Conservation (phyloP, 768 basidiomycete genomes). For the Mycena capillaripes region DNA sequence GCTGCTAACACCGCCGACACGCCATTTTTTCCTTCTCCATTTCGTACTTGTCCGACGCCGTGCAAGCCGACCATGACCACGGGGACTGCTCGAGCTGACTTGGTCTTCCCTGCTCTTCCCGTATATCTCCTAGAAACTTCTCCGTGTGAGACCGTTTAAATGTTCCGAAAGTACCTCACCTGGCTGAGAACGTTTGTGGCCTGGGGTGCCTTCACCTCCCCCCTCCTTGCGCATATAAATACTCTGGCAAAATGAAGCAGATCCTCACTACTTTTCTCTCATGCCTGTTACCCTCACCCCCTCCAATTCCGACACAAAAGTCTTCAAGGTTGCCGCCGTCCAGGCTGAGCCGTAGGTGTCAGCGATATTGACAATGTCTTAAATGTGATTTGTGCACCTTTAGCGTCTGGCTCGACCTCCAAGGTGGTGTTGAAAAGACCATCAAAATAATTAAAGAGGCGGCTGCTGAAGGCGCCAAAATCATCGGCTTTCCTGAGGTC, state of each 20-base stretch:
- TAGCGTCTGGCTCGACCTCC: constrained; percentile 45
- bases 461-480: constrained; percentile 44
- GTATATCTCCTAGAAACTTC: background rate
- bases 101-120: background rate
- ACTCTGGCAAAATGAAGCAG: background rate
- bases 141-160: background rate
- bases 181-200: no score
- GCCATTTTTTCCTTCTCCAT: background rate
- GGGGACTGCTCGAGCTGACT: background rate
- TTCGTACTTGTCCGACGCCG: background rate
- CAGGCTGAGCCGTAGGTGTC: constrained; percentile 44
- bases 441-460: constrained; percentile 46
- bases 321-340: constrained; percentile 47
- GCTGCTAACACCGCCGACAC: background rate
- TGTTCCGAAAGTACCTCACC: background rate
- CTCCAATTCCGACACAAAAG: constrained; percentile 40
- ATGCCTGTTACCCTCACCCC: constrained; percentile 43
- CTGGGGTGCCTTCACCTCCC: no score
- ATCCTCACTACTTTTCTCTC: background rate
- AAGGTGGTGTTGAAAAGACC: constrained; percentile 48
- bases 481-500: constrained; percentile 48
- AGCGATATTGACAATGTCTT: background rate
- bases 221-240: constrained; percentile 9
- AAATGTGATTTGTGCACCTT: background rate
- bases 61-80: background rate